Base-by-base conservation (phyloP, 495 filamentous ascomycete species). In the Penicillium silybi region DNA sequence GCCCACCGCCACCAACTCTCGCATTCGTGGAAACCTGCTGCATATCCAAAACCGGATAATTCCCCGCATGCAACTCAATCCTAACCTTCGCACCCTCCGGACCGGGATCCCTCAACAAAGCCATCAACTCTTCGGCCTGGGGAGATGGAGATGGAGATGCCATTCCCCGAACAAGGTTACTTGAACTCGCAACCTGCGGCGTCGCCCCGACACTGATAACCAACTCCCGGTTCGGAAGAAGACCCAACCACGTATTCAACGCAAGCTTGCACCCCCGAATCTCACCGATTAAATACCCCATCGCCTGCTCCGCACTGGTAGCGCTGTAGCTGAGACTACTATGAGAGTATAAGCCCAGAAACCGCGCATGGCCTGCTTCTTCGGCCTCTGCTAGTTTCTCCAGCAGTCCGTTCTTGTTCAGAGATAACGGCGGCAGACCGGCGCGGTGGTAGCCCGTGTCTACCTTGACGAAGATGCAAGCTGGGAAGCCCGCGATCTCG, bases 21-120 rank as follows among this genome's bases (percentile, higher is more conserved):
- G 85, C 83, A 61, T 85, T 82, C 4, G 89, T 90, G 1, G 88
- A 84, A 1, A 93, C 67, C 52, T 95, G 90, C 65, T 96, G 90
- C 58, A 93, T 70, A 63, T 95, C 90, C 1, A 93, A 77, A 7
- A 87, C 73, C 0, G 88, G 81, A 64, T 88, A 88, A 2, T 85
- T 83, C 13, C 86, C 84, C 0, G 87, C 87, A 71, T 92, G 86
- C 0, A 90, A 54, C 56, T 90, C 88, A 32, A 89, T 62, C 4
- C 61, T 64, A 38, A 77, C 73, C 4, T 65, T 48, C 5, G 69
- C 48, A 3, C 69, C 41, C 9, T 59, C 50, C 11, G 46, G 19
- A 23, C 41, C 29, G 0, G 57, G 56, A 53, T 56, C 57, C 15
- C 41, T 50, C 35, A 63, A 46, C 42, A 70, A n/a, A 1, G 46